Percentiles rank a stretch among this genome's conserved stretches.
Conservation (phyloP, 208 protist species). For the Trypanosoma lewisi region DNA sequence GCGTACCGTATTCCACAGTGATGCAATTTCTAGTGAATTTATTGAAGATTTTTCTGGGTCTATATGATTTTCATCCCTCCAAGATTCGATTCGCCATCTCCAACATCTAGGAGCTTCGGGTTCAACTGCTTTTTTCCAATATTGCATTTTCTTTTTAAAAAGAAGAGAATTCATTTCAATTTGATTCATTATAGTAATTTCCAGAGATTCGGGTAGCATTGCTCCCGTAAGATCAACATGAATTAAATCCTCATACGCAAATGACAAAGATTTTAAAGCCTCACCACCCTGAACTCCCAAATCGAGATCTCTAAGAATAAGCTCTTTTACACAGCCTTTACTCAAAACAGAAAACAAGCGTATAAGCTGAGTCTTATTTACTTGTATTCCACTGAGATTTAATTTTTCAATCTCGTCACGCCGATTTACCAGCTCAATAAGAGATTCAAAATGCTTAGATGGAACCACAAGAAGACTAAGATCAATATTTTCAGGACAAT, state of each 20-base stretch:
- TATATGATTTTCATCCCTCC: slow-evolving; percentile 5
- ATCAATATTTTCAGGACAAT: slow-evolving; percentile 30
- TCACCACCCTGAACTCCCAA: slow-evolving; percentile 26
- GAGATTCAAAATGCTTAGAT: slow-evolving; percentile 33
- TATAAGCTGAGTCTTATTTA: slow-evolving; percentile 30
- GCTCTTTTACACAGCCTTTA: slow-evolving; percentile 31
- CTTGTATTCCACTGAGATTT: slow-evolving; percentile 38
- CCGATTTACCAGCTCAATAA: slow-evolving; percentile 37
- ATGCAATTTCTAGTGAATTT: background rate
- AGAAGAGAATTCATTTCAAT: slow-evolving; percentile 43
- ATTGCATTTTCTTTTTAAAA: slow-evolving; percentile 12
- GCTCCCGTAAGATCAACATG: slow-evolving; percentile 33
- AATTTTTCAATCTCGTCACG: slow-evolving; percentile 51
- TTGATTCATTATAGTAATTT: slow-evolving; percentile 36
- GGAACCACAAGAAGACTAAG: slow-evolving; percentile 51
- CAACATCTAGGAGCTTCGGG: slow-evolving; percentile 20
- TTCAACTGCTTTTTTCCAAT: slow-evolving; percentile 21
- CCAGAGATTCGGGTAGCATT: slow-evolving; percentile 30
- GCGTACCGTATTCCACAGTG: slow-evolving; percentile 4
- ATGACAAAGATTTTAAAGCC: slow-evolving; percentile 39
- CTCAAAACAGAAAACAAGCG: slow-evolving; percentile 33
- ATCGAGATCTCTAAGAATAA: slow-evolving; percentile 44
- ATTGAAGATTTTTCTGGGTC: background rate
- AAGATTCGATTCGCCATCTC: slow-evolving; percentile 19
- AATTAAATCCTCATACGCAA: slow-evolving; percentile 31